Evolutionary conservation across 495 filamentous ascomycete species (phyloP).

Genomic region (Cercophora sp.): DNA sequence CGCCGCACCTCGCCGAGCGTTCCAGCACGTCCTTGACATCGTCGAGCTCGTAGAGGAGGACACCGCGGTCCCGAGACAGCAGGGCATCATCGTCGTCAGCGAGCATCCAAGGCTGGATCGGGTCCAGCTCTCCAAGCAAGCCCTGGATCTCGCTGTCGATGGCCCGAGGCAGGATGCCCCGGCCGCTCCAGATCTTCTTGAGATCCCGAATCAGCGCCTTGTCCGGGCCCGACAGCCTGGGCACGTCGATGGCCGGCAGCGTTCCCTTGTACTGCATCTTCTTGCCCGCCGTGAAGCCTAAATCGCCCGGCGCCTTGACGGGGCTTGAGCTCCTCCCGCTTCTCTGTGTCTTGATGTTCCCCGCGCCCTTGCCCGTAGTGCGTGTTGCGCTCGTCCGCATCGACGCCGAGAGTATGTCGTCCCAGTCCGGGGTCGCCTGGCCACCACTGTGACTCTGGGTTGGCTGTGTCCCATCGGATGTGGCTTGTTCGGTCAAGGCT

Average conservation of each 20-base stretch:
- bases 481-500: no score
- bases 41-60: no score
- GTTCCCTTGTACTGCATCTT: background rate
- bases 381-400: no score
- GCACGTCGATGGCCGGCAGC: background rate
- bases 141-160: background rate
- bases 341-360: no score
- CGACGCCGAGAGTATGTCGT: no score
- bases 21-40: no score
- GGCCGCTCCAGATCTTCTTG: background rate
- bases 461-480: no score
- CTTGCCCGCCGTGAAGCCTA: background rate
- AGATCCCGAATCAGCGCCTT: constrained; percentile 2
- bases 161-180: background rate
- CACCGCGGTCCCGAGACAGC: no score
- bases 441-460: no score
- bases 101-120: background rate
- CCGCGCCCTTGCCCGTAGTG: no score
- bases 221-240: background rate
- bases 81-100: background rate
- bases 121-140: background rate
- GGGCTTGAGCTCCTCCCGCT: background rate
- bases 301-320: constrained; percentile 1
- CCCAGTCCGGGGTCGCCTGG: no score
- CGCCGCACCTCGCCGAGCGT: no score